phyloP scores from a whole-genome alignment of 108 stramenopile genomes.

The Skeletonema costatum region DNA sequence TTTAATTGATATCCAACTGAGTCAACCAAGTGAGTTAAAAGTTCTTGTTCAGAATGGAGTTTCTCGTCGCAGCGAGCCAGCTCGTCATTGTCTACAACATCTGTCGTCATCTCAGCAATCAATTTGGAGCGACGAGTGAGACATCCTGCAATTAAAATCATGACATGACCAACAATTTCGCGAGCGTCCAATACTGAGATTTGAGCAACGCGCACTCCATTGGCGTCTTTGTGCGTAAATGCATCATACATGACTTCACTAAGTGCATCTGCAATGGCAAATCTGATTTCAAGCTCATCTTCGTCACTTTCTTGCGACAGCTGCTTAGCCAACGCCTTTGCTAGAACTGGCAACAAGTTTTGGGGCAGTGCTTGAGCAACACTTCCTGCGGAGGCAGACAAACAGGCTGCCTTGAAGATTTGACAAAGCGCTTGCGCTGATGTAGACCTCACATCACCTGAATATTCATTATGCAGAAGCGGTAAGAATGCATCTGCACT shows the following conservation, averaged over 20 bases:
- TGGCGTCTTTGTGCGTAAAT: slow-evolving; percentile 34
- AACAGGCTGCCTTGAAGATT: slow-evolving; percentile 76
- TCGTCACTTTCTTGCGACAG: slow-evolving; percentile 59
- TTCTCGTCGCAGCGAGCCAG: slow-evolving; percentile 55
- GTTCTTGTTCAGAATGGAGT: slow-evolving; percentile 50
- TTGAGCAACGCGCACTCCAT: slow-evolving; percentile 40
- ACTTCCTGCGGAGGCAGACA: slow-evolving; percentile 41
- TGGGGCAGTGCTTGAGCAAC: slow-evolving; percentile 32
- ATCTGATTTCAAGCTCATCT: slow-evolving; percentile 67
- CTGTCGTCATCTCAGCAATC: slow-evolving; percentile 34
- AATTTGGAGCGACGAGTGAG: slow-evolving; percentile 60
- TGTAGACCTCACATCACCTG: slow-evolving; percentile 75
- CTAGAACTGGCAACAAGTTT: slow-evolving; percentile 45
- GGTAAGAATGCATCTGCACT: slow-evolving; percentile 64
- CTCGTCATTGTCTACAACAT: slow-evolving; percentile 63
- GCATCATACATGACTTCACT: slow-evolving; percentile 72
- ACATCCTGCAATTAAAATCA: slow-evolving; percentile 61
- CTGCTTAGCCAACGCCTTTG: slow-evolving; percentile 55
- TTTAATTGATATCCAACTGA: slow-evolving; percentile 83
- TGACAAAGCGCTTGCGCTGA: slow-evolving; percentile 74
- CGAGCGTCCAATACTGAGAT: slow-evolving; percentile 51
- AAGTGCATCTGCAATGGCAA: slow-evolving; percentile 73
- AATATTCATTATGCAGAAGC: slow-evolving; percentile 67
- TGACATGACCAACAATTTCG: slow-evolving; percentile 50
- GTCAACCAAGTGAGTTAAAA: slow-evolving; percentile 80